Conservation (phyloP, 2,329 filamentous ascomycete species). For the Aspergillus sp. region DNA sequence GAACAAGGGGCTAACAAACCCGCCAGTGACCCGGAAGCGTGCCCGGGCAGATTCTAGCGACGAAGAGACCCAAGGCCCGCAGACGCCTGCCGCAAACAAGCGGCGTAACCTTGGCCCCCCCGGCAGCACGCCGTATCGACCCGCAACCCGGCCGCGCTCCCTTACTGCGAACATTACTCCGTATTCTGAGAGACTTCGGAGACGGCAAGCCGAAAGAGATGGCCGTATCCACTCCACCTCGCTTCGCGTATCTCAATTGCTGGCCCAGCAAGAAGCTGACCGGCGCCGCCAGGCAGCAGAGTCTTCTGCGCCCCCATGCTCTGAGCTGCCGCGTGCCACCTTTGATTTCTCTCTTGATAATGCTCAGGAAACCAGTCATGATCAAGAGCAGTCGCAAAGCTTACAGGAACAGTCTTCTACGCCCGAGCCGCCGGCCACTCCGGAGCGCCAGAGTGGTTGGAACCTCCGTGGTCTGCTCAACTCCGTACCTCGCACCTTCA, state of each 20-base stretch:
- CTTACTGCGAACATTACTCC: constrained; percentile 23
- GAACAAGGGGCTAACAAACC: constrained; percentile 17
- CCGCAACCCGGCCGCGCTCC: constrained; percentile 21
- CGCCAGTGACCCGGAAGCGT: constrained; percentile 25
- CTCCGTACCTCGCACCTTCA: constrained; percentile 34
- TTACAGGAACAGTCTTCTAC: constrained; percentile 8
- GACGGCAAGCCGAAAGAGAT: constrained; percentile 31
- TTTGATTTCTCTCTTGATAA: constrained; percentile 14
- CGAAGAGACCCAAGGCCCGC: constrained; percentile 7
- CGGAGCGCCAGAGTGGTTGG: constrained; percentile 31
- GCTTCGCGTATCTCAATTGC: constrained; percentile 34
- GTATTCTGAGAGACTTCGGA: constrained; percentile 33
- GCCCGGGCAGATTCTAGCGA: constrained; percentile 15
- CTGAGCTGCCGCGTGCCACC: constrained; percentile 13
- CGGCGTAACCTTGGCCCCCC: constrained; percentile 27
- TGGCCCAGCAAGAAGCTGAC: constrained; percentile 35
- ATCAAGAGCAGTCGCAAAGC: neutral
- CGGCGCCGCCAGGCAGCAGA: constrained; percentile 20
- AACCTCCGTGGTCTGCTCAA: constrained; percentile 32
- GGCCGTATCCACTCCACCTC: constrained; percentile 39
- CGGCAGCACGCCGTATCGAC: constrained; percentile 25
- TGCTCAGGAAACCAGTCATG: neutral
- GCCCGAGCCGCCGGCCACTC: constrained; percentile 21
- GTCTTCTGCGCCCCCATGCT: constrained; percentile 7
- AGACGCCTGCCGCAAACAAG: constrained; percentile 24